Conservation (phyloP, 495 filamentous ascomycete species). For the Lasiosphaeria hispida region DNA sequence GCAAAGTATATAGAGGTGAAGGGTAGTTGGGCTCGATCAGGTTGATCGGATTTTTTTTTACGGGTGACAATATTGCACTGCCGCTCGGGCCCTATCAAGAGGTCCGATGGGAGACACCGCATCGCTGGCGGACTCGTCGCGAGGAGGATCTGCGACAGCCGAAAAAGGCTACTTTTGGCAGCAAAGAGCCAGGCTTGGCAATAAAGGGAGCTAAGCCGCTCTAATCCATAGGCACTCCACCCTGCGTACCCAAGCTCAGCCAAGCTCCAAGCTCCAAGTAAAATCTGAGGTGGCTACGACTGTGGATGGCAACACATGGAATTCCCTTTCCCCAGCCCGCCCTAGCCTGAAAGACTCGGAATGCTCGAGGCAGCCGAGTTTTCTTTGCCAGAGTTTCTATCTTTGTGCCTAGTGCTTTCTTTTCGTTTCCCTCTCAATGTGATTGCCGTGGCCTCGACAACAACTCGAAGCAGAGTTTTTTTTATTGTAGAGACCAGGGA, state of each 20-base stretch:
- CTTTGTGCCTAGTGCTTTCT: no score
- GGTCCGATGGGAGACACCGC: not conserved
- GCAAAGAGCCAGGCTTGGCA: not conserved
- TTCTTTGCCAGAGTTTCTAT: no score
- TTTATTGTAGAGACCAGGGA: no score
- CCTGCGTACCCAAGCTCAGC: not conserved
- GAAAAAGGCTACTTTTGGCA: slow-evolving; percentile 2
- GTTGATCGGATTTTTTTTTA: slow-evolving; percentile 2
- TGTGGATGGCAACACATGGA: no score
- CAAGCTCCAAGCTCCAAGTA: not conserved
- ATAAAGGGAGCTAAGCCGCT: no score
- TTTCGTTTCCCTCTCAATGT: no score
- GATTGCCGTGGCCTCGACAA: no score
- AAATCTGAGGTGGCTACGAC: no score
- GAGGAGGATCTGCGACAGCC: slow-evolving; percentile 9
- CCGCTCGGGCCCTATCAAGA: slow-evolving; percentile 4
- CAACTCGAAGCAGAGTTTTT: no score
- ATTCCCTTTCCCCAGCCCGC: no score
- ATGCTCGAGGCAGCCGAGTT: no score
- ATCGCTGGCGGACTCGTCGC: slow-evolving; percentile 7
- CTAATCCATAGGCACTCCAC: not conserved
- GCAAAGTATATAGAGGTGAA: not conserved
- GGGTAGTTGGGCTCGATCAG: not conserved
- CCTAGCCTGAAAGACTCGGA: no score
- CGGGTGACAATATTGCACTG: not conserved